phyloP scores from a whole-genome alignment of 73 alveolate genomes.

The Paramecium tetraurelia region DNA sequence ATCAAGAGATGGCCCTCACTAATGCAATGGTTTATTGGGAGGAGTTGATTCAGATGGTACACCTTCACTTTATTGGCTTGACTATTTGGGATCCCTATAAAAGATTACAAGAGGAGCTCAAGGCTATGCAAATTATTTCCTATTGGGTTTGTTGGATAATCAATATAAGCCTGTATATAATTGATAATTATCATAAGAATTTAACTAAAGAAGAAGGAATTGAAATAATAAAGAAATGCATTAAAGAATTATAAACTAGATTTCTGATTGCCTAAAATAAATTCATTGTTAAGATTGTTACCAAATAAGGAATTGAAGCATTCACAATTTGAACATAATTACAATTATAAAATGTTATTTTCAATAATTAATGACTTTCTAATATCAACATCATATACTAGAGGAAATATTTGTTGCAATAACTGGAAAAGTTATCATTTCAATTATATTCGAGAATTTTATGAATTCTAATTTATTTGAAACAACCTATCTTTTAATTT shows the following conservation, averaged over 20 bases:
- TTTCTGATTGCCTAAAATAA: slow-evolving; percentile 81
- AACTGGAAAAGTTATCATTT: too few relatives aligned
- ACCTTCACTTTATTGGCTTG: slow-evolving; percentile 91
- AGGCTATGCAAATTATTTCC: slow-evolving; percentile 95
- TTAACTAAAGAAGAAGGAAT: slow-evolving; percentile 88
- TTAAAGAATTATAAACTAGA: slow-evolving; percentile 83
- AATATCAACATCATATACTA: background rate
- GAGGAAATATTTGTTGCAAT: too few relatives aligned
- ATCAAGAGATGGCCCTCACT: slow-evolving; percentile 88
- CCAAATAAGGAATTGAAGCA: slow-evolving; percentile 86
- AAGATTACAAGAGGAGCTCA: slow-evolving; percentile 92
- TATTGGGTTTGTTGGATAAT: slow-evolving; percentile 87
- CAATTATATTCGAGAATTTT: too few relatives aligned
- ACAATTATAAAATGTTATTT: background rate
- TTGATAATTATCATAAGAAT: slow-evolving; percentile 59
- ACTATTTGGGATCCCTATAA: slow-evolving; percentile 88
- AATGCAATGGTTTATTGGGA: slow-evolving; percentile 82
- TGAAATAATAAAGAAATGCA: slow-evolving; percentile 81
- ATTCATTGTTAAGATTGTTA: slow-evolving; percentile 84
- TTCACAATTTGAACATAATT: slow-evolving; percentile 26
- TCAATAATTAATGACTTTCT: background rate
- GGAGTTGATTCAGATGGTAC: slow-evolving; percentile 82
- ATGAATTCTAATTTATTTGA: too few relatives aligned
- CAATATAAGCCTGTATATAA: slow-evolving; percentile 67
- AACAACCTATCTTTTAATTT: too few relatives aligned